Evolutionary conservation across 129 eudicot genomes (phyloP), one percentile per base, ranked within the genome.

Genomic region (Deinandra increscens): DNA sequence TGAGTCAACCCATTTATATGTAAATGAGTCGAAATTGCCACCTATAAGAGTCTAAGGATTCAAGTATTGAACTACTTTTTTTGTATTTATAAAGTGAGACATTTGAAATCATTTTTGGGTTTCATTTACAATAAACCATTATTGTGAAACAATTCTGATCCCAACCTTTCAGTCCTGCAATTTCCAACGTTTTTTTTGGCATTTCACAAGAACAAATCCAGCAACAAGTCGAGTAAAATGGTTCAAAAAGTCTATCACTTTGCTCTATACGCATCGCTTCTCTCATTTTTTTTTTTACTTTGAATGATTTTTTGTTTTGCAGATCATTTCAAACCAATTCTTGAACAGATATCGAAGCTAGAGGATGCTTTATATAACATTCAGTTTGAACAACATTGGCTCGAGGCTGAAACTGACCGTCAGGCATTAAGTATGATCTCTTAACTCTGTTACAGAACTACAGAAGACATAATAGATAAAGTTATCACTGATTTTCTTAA

Each of bases 341-440:
- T 89, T 68, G 97, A 84, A 68, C 92, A 84, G 54, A 87, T 89
- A 49, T 75, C 84, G 0, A 89, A 89, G 79, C 66, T 89, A 68
- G 88, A 83, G 64, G 90, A 89, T 74, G 95, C 99, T 73, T 66
- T 93, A 39, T 85, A 85, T 75, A 83, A 81, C 70, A 80, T 93
- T 65, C 92, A 80, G 22, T 89, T 89, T 62, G 95, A 89, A 77
- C 97, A 93, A 74, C 99, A 89, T 80, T 93, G 97, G 97, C 83
- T 93, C 7, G 88, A 83, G 81, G 97, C 97, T 1, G 92, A 93
- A 75, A 89, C 93, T n/a, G 90, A 89, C 50, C 90, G 99, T 18
- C 99, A 87, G 73, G 86, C 92, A 43, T 55, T 85, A 75, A 80
- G 99, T 93, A 84, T 15, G 6, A 46, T 68, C 36, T 61, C 61